Evolutionary conservation across 164 flowering plant species (phyloP).

Genomic region (grape (Vitis vinifera)): ASM3070453v1 NC_081823.1:4395001-4395500

Average conservation of each 20-base stretch:
- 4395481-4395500: too few species aligned
- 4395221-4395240: conserved; percentile 48
- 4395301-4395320: too few species aligned
- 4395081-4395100: conserved; percentile 35
- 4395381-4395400: conserved; percentile 18
- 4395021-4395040: background rate
- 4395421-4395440: conserved; percentile 7
- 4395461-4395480: too few species aligned
- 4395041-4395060: conserved; percentile 21
- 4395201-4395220: conserved; percentile 46
- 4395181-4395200: conserved; percentile 35
- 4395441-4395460: too few species aligned
- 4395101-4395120: conserved; percentile 36
- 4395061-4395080: conserved; percentile 37
- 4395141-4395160: conserved; percentile 55
- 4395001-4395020: too few species aligned
- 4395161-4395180: conserved; percentile 43
- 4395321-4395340: too few species aligned
- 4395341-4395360: too few species aligned
- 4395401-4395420: conserved; percentile 31
- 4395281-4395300: too few species aligned
- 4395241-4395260: conserved; percentile 18
- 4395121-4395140: conserved; percentile 34
- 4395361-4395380: background rate
- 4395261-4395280: background rate